Evolutionary conservation across 345 rosid genomes (phyloP).

Genomic region (Eucalyptus pumila): DNA sequence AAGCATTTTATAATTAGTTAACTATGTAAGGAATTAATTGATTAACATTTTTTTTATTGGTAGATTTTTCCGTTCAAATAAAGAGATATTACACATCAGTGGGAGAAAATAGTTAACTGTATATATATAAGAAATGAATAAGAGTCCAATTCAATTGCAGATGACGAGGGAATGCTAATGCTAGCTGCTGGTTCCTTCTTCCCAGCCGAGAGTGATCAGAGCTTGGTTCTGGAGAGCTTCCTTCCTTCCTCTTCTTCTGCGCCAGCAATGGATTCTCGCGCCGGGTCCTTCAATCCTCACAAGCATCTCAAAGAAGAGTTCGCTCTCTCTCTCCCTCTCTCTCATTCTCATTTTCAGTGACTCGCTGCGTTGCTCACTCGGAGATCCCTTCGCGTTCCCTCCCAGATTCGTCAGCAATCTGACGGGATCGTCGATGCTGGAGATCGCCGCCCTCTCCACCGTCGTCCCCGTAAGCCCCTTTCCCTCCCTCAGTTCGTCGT

Average conservation of each 20-base stretch:
- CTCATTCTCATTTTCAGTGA: background rate
- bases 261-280: conserved; percentile 33
- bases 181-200: background rate
- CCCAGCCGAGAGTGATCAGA: background rate
- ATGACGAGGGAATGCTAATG: background rate
- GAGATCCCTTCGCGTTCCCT: background rate
- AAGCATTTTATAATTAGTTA: background rate
- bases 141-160: background rate
- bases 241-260: background rate
- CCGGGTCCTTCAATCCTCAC: conserved; percentile 41
- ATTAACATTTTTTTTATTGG: background rate
- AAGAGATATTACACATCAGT: fast-evolving
- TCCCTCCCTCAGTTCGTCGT: background rate
- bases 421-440: conserved; percentile 63
- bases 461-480: conserved; percentile 29
- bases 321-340: background rate
- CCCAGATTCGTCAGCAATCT: conserved; percentile 81
- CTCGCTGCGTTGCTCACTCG: background rate
- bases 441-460: conserved; percentile 50
- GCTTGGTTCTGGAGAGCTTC: background rate
- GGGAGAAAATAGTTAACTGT: too few species aligned
- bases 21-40: too few species aligned
- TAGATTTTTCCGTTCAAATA: background rate
- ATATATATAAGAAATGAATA: background rate
- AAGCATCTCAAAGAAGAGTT: conserved; percentile 83